phyloP scores from a whole-genome alignment of 2,329 filamentous ascomycete genomes.

The Neopestalotiopsis sp. region DNA sequence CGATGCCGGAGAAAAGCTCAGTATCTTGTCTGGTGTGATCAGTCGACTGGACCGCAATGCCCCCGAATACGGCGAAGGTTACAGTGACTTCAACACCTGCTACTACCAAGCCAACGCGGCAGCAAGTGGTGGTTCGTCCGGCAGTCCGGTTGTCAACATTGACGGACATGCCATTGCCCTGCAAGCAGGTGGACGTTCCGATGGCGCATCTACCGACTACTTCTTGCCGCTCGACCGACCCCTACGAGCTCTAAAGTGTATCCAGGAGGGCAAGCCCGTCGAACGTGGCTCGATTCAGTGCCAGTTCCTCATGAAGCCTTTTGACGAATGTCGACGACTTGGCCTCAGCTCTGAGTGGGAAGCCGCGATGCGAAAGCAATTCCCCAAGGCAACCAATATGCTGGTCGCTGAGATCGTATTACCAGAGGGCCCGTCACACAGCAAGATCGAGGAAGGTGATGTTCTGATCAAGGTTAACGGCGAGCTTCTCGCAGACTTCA shows the following conservation, averaged over 20 bases:
- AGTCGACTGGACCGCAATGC: slow-evolving; percentile 95
- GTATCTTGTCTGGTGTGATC: slow-evolving; percentile 96
- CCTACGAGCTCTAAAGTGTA: slow-evolving; percentile 82
- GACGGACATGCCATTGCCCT: slow-evolving; percentile 90
- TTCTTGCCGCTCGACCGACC: slow-evolving; percentile 94
- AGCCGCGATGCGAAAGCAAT: slow-evolving; percentile 78
- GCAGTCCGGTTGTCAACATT: slow-evolving; percentile 95
- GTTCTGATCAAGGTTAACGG: slow-evolving; percentile 92
- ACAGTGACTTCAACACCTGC: slow-evolving; percentile 94
- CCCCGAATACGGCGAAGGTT: slow-evolving; percentile 96
- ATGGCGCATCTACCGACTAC: slow-evolving; percentile 96
- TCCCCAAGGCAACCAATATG: slow-evolving; percentile 95
- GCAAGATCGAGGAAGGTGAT: slow-evolving; percentile 91
- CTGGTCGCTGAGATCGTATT: slow-evolving; percentile 95
- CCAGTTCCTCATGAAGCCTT: slow-evolving; percentile 95
- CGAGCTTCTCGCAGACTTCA: slow-evolving; percentile 90
- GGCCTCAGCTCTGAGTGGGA: slow-evolving; percentile 88
- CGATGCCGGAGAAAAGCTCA: slow-evolving; percentile 97
- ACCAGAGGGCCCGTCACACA: slow-evolving; percentile 84
- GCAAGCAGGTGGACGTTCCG: slow-evolving; percentile 90
- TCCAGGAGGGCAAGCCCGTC: slow-evolving; percentile 76
- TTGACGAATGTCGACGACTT: slow-evolving; percentile 92
- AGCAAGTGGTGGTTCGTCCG: slow-evolving; percentile 96
- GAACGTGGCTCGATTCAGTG: slow-evolving; percentile 97
- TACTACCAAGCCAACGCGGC: slow-evolving; percentile 99